Evolutionary conservation across 306 rosid genomes (phyloP), one percentile per base, ranked within the genome.

Genomic region (Rubus parviflorus): DNA sequence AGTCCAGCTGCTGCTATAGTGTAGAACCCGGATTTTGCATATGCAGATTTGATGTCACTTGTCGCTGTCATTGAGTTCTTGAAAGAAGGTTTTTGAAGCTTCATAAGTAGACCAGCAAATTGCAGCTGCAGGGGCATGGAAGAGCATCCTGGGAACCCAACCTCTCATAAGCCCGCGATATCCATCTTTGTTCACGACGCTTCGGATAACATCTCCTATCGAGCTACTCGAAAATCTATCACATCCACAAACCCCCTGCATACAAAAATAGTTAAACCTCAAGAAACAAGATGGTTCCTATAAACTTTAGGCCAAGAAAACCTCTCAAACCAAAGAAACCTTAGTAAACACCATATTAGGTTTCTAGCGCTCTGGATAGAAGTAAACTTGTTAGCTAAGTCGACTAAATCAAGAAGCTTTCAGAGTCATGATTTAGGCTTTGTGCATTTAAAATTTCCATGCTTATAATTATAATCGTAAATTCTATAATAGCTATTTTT

Each of bases 61-160:
- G 5, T 56, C 56, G 17, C 49, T 73, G 68, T 43, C 51, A 64
- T 82, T 71, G 45, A 77, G 81, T 20, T 64, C 65, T 76, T 85
- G 89, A 67, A 89, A 85, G 81, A 87, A 83, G 68, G 86, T 13
- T 74, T 87, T 89, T 48, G 89, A 83, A 1, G 93, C 93, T 79
- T 89, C 89, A 2, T 89, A 87, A 14, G 91, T 80, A 45, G 88
- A 89, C 89, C 91, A 89, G 79, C 91, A 85, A 58, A 85, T 85
- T 65, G 89, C 91, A 75, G 90, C 93, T 17, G 93, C 93, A 46
- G 89, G 93, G 1, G 93, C 88, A 80, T 87, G 93, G 76, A 87
- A 89, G 17, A 89, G 82, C 87, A 87, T 83, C 76, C 91, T 82
- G 11, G 91, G 89, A 4, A 81, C 62, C 81, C 86, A 85, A 43